Base-by-base conservation (phyloP, 257 asterid genomes). In the Cynanchum wilfordii region DNA sequence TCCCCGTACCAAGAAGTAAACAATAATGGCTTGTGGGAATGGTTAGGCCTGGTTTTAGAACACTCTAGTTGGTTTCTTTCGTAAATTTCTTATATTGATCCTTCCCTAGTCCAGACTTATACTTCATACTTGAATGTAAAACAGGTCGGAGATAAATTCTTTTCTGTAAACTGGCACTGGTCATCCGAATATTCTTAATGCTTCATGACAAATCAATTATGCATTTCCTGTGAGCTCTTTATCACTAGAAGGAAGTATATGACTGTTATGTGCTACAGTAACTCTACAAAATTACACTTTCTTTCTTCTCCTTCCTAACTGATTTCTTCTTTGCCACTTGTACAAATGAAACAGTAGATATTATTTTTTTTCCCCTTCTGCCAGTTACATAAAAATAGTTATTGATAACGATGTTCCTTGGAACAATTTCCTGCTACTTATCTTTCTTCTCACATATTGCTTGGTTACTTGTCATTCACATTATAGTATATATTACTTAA, bases 331-430 rank as follows among this genome's bases (percentile, higher is more conserved):
- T n/a, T n/a, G n/a, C n/a, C n/a, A 2, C 57, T 20, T 3, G 47
- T 12, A n/a, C 44, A 44, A 45, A 42, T 30, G 20, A 52, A 54
- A 36, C 29, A 15, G 40, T 10, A 64, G 30, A 33, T 50, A 6
- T 73, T 44, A 63, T 50, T 73, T 36, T 51, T 51, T n/a, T 73
- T 11, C n/a, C 15, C 64, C 22, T 52, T 52, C 24, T 73, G n/a
- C 47, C 16, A 13, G 55, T 63, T 27, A 30, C 51, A 30, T 33
- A 7, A 36, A 17, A 33, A 36, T 30, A 47, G 24, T 47, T 73
- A 50, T 62, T 1, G 27, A 11, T 40, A 20, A 15, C 1, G n/a
- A 47, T 62, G 27, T 44, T 25, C 51, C 12, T 47, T 10, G 25
- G 63, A 33, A 63, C 29, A 33, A 25, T 57, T 20, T 20, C 16